phyloP scores from a whole-genome alignment of 2,329 filamentous ascomycete genomes.

The Scedosporium aurantiacum region DNA sequence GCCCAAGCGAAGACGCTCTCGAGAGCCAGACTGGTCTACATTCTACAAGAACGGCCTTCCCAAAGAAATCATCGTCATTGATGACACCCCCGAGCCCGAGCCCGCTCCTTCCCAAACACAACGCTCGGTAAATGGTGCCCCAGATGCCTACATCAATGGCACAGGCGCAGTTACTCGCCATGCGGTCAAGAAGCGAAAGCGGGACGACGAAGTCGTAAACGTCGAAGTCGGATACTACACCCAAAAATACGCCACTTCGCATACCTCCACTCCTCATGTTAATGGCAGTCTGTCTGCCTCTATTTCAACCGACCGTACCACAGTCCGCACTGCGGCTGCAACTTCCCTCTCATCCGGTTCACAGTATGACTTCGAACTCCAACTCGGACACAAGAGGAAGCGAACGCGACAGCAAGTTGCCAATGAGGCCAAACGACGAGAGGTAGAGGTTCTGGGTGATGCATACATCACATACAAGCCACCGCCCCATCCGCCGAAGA shows the following conservation, averaged over 20 bases:
- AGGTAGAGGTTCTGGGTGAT: constrained; percentile 59
- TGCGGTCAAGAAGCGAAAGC: constrained; percentile 65
- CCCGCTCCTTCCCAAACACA: constrained; percentile 11
- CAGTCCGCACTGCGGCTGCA: constrained; percentile 74
- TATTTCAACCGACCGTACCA: constrained; percentile 72
- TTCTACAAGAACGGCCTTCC: constrained; percentile 79
- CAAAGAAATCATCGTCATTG: constrained; percentile 77
- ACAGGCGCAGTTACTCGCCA: constrained; percentile 30
- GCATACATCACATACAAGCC: constrained; percentile 72
- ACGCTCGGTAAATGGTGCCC: background rate
- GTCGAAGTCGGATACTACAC: constrained; percentile 63
- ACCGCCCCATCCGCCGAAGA: constrained; percentile 78
- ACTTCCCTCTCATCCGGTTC: constrained; percentile 61
- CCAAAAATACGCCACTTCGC: constrained; percentile 54
- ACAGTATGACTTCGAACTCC: constrained; percentile 54
- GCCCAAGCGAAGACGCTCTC: constrained; percentile 45
- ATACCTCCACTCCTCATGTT: constrained; percentile 60
- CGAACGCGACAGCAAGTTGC: constrained; percentile 71
- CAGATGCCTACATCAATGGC: constrained; percentile 11
- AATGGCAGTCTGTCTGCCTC: constrained; percentile 55
- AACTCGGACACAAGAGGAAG: constrained; percentile 81
- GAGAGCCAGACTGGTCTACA: constrained; percentile 63
- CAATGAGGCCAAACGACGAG: constrained; percentile 70
- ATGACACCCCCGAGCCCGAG: constrained; percentile 55
- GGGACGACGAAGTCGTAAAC: constrained; percentile 40